These are phyloP conservation scores for Termitomyces eurrhizus DNA, from an alignment of 768 basidiomycete species.

Conservation along the genomic window DNA sequence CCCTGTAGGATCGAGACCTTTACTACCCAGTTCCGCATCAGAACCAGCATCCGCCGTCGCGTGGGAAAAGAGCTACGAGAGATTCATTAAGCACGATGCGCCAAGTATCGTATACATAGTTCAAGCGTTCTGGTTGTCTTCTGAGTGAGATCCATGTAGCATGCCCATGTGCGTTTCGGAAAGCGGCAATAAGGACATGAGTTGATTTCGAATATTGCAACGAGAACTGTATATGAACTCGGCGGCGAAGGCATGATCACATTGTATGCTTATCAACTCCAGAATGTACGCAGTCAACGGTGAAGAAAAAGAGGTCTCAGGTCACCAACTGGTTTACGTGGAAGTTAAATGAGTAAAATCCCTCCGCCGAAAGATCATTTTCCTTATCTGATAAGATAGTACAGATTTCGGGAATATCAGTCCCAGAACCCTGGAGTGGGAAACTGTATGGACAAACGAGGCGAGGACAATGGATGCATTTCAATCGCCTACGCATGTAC, in stretches of 20 bases:
- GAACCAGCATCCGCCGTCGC: no score
- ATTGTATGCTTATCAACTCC: background rate
- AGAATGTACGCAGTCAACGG: background rate
- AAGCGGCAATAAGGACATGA: background rate
- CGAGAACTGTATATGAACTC: background rate
- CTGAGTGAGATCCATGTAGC: background rate
- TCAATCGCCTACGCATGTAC: background rate
- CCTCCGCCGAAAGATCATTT: background rate
- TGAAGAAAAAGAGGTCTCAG: background rate
- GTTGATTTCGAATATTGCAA: background rate
- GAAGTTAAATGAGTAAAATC: background rate
- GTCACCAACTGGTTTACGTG: background rate
- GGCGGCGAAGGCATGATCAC: background rate
- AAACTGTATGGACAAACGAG: background rate
- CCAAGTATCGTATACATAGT: background rate
- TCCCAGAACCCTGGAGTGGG: background rate
- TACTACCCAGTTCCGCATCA: no score
- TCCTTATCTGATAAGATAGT: constrained; percentile 2
- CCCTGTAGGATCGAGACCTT: no score
- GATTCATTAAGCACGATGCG: background rate
- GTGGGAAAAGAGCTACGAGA: background rate
- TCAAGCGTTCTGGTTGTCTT: background rate
- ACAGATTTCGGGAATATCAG: background rate
- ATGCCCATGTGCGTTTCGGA: background rate
- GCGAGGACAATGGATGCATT: background rate